These are phyloP conservation scores for Boletus fagicola DNA, from an alignment of 768 basidiomycete genomes.

Conservation along the genomic window DNA sequence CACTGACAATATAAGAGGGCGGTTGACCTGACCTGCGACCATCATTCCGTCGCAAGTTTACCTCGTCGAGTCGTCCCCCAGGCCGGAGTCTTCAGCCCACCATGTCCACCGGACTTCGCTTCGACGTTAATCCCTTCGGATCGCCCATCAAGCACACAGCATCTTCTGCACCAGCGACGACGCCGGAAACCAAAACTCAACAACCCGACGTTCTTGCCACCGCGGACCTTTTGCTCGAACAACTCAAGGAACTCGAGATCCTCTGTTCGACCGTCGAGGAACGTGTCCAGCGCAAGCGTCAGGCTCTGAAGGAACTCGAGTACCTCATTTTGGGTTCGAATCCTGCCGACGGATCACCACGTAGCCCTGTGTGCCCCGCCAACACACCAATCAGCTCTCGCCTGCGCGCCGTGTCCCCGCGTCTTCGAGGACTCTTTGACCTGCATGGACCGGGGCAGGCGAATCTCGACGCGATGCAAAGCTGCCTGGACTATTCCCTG, in stretches of 20 bases:
- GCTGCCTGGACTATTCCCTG: conserved; percentile 25
- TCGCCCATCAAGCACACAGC: conserved; percentile 16
- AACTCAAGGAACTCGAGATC: conserved; percentile 26
- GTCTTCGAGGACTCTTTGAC: conserved; percentile 33
- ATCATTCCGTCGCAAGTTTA: background rate
- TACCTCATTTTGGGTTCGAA: conserved; percentile 17
- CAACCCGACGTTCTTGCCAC: conserved; percentile 27
- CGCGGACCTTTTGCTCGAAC: conserved; percentile 29
- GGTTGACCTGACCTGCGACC: background rate
- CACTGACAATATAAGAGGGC: conserved; percentile 14
- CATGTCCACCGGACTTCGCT: conserved; percentile 10
- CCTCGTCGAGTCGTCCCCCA: background rate
- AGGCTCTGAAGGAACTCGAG: conserved; percentile 23
- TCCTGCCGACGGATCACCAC: conserved; percentile 10
- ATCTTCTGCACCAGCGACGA: background rate
- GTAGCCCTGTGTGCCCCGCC: conserved; percentile 18
- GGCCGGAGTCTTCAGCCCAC: background rate
- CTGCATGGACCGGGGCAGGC: conserved; percentile 25
- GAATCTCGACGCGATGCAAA: conserved; percentile 26
- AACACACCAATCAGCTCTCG: conserved; percentile 24
- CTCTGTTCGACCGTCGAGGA: conserved; percentile 23
- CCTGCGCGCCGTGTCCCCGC: conserved; percentile 23
- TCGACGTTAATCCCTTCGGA: conserved; percentile 19
- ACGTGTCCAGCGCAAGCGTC: conserved; percentile 24
- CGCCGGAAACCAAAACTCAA: background rate